A percentile compares a stretch with the other conserved stretches of the same genome.
Evolutionary conservation across 179 eudicot genomes (phyloP).

Genomic region (Spergularia azorica): DNA sequence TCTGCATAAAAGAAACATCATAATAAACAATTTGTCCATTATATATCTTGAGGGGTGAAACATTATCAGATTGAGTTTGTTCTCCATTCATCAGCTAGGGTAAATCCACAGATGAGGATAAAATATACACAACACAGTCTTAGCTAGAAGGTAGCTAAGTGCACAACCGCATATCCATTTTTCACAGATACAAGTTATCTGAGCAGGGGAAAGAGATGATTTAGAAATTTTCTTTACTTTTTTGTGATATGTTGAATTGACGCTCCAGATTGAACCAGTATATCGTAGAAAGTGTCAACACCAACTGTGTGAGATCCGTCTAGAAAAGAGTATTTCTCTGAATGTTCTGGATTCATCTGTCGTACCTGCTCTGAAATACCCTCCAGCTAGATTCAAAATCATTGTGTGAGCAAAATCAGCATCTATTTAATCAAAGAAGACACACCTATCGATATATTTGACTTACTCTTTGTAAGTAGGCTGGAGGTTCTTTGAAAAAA

Average conservation of each 20-base stretch:
- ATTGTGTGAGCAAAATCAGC: neutral
- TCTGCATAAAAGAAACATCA: neutral
- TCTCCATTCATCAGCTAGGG: slow-evolving; percentile 8
- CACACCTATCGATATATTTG: slow-evolving; percentile 13
- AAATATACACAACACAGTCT: neutral
- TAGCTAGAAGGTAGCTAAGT: slow-evolving; percentile 1
- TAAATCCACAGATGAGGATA: neutral
- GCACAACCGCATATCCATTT: slow-evolving; percentile 38
- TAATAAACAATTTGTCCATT: slow-evolving; percentile 8
- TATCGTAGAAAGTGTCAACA: slow-evolving; percentile 58
- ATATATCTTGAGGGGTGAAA: slow-evolving; percentile 27
- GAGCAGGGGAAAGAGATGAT: neutral
- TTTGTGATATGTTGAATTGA: slow-evolving; percentile 57
- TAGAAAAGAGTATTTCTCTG: slow-evolving; percentile 53
- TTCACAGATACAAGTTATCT: neutral
- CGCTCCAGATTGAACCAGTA: slow-evolving; percentile 78
- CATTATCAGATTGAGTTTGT: slow-evolving; percentile 5
- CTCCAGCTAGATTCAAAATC: slow-evolving; percentile 41
- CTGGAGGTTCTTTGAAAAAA: slow-evolving; percentile 55
- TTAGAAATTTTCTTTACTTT: slow-evolving; percentile 45
- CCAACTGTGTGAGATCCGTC: slow-evolving; percentile 51
- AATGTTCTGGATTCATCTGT: slow-evolving; percentile 55
- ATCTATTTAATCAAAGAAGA: slow-evolving; percentile 13
- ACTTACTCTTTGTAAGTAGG: slow-evolving; percentile 43
- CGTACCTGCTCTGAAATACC: slow-evolving; percentile 52